Evolutionary conservation across 768 basidiomycete species (phyloP), one percentile per base, ranked within the genome.

Genomic region (Trametes coccinea): DNA sequence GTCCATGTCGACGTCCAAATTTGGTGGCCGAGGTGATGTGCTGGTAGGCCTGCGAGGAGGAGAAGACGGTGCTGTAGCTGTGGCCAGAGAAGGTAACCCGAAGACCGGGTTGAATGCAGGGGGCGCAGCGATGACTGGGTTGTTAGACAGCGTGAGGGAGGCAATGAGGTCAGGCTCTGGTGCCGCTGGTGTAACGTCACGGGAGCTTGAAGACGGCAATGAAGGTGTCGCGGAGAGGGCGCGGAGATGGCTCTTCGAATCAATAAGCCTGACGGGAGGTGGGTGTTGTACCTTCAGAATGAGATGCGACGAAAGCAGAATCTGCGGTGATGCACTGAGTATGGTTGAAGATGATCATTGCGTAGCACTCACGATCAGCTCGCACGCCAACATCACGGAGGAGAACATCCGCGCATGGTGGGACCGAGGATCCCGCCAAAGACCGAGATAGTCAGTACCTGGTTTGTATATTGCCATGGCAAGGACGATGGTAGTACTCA

Each of bases 211-310:
- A 10, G 74, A 68, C 13, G 77, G 61, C 2, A 52, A 37, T 4
- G 70, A 66, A 4, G 63, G 52, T 39, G 63, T 60, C 52, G 69
- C 33, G 14, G 69, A 58, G 37, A 60, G 51, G 2, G 46, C 56
- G 16, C 50, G 64, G 34, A 70, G 70, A 61, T 82, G 80, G 11
- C 76, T 69, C 50, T 80, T 79, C 7, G 84, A 81, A 67, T 88
- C 82, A 47, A 91, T 80, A 29, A 93, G 82, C 46, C 88, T 86
- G 53, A 93, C 84, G 2, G 83, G 69, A 9, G 90, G 89, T 1
- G 91, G 88, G 16, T 82, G 85, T 60, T 87, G 86, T 5, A 92
- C 71, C 40, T 81, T 84, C 37, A 93, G 77, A 14, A 83, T 76
- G 51, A 79, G 75, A 59, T 77, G 81, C 3, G 87, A 90, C 34